phyloP scores from a whole-genome alignment of 1,139 yeast species.

The Scheffersomyces insectosa region DNA sequence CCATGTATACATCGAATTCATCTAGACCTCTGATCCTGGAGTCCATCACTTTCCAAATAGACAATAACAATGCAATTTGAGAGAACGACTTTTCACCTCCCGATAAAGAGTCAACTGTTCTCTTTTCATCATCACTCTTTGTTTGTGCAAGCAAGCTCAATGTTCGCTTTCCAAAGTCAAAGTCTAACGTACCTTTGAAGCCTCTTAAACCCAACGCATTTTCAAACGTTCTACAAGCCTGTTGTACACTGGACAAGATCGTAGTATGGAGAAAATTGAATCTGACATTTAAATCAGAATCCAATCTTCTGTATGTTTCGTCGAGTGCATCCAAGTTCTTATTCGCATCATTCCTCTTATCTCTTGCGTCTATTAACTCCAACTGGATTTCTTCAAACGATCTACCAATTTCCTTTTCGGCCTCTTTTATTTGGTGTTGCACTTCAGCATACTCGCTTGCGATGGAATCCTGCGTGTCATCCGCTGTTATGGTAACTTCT shows the following conservation, averaged over 20 bases:
- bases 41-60: conserved; percentile 93
- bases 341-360: conserved; percentile 30
- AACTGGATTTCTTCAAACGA: conserved; percentile 40
- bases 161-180: conserved; percentile 55
- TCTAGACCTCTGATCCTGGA: conserved; percentile 87
- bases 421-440: conserved; percentile 35
- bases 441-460: conserved; percentile 34
- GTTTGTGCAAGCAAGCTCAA: conserved; percentile 63
- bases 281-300: conserved; percentile 46
- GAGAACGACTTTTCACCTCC: conserved; percentile 98
- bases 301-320: conserved; percentile 24
- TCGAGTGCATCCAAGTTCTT: conserved; percentile 23
- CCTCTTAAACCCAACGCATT: conserved; percentile 66
- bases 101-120: conserved; percentile 82
- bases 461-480: conserved; percentile 40
- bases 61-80: conserved; percentile 81
- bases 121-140: conserved; percentile 53
- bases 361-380: conserved; percentile 27
- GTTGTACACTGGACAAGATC: conserved; percentile 27
- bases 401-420: conserved; percentile 37
- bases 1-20: conserved; percentile 98
- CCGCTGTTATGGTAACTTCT: conserved; percentile 25
- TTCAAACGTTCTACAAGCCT: conserved; percentile 50
- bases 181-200: conserved; percentile 68
- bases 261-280: conserved; percentile 51